phyloP scores from a whole-genome alignment of 73 alveolate genomes.

The Symbiodinium natans region DNA sequence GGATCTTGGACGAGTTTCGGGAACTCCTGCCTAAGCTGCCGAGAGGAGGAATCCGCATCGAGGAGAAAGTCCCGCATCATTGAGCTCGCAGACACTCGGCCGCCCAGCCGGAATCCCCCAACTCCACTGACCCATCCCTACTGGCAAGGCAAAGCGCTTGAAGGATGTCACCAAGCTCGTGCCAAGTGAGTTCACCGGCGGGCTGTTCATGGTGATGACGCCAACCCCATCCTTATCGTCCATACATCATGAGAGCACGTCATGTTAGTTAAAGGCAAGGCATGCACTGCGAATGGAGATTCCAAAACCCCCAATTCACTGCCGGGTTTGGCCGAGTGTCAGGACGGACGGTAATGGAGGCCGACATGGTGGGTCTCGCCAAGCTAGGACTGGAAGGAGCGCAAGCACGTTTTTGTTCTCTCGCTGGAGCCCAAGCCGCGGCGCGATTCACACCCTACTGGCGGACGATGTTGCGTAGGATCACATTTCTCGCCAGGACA shows the following conservation, averaged over 20 bases:
- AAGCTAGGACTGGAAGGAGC: not conserved
- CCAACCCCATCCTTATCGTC: constrained; percentile 56
- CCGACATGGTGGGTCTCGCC: not conserved
- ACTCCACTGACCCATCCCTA: not conserved
- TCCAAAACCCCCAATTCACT: no score
- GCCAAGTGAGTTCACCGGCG: constrained; percentile 77
- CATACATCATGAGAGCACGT: not conserved
- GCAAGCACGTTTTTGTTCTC: not conserved
- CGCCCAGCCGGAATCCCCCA: not conserved
- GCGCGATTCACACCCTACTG: no score
- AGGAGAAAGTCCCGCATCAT: no score
- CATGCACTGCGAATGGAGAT: no score
- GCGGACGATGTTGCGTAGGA: no score
- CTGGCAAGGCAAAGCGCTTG: constrained; percentile 28
- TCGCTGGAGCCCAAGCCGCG: not conserved
- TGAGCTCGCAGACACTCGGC: no score
- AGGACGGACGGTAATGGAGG: not conserved
- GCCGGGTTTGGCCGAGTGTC: not conserved
- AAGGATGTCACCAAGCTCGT: constrained; percentile 59
- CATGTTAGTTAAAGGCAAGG: no score
- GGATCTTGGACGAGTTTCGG: constrained; percentile 61
- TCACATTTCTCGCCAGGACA: no score
- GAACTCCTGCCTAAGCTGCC: constrained; percentile 26
- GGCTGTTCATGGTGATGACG: constrained; percentile 79
- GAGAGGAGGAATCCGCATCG: not conserved